Base-by-base conservation (phyloP, 2,329 filamentous ascomycete genomes). In the Xylariaceae sp. region DNA sequence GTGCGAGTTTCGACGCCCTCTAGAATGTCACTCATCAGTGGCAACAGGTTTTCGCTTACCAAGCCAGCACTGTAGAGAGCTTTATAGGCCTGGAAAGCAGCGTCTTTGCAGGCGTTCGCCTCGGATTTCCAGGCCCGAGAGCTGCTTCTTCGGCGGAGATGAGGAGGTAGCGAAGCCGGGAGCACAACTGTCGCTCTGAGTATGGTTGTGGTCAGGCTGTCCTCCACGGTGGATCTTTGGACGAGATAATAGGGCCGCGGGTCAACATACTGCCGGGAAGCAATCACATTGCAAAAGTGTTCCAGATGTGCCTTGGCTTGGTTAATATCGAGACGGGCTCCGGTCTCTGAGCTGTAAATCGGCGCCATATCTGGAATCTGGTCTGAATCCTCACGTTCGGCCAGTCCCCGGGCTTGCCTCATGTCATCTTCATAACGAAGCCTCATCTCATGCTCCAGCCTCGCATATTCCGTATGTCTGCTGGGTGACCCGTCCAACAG, bases 21-120 rank as follows among this genome's bases (percentile, higher is more conserved):
- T 3, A 55, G 40, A 7, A 58, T 44, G n/a, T 64, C 62, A 2
- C 63, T 57, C 34, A 56, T 58, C 11, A 70, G 60, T 7, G 90
- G 90, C 25, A 94, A 65, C 0, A 95, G 59, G 46, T 94, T 70
- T 11, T 93, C 75, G 40, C 85, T 88, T 1, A 96, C 58, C 5
- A 95, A 63, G 0, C 82, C 81, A 17, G 73, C 80, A 6, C 72
- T 47, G 51, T 90, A 78, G 0, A 96, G 65, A 5, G 66, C 67
- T 15, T 74, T 59, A 50, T 89, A 94, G 1, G 88, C 84, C 49
- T 85, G 75, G 40, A 94, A 92, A 0, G 86, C 83, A 1, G 82
- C 86, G 56, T 95, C 90, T 50, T 83, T 86, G 45, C 68, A 77
- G 0, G 88, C 87, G 45, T 76, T 77, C 37, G 68, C 73, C 49